These are phyloP conservation scores for Raphanus raphanistrum DNA, from an alignment of 345 rosid genomes.

Conservation along the genomic window DNA sequence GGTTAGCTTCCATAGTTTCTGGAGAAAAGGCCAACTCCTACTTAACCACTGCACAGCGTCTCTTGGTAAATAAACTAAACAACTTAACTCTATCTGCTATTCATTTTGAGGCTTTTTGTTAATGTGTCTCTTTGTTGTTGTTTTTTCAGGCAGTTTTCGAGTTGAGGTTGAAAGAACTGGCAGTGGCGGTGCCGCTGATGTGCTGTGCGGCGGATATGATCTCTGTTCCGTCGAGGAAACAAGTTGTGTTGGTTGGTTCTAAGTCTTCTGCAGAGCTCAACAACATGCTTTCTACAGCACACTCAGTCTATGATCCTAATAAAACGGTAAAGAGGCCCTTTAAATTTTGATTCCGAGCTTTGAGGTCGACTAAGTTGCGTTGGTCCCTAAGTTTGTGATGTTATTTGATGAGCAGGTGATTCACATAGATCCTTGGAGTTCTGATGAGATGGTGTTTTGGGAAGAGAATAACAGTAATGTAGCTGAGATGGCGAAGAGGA, in stretches of 20 bases:
- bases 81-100: neutral
- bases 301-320: conserved; percentile 69
- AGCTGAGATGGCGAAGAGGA: conserved; percentile 64
- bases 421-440: conserved; percentile 62
- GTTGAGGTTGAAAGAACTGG: conserved; percentile 68
- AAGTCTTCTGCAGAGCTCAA: conserved; percentile 53
- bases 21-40: conserved; percentile 57
- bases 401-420: conserved; percentile 54
- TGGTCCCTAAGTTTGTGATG: neutral
- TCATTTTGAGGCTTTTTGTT: neutral
- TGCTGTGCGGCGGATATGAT: conserved; percentile 85
- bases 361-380: neutral
- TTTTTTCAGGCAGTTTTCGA: conserved; percentile 75
- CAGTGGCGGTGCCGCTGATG: conserved; percentile 91
- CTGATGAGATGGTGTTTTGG: conserved; percentile 78
- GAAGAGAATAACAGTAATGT: conserved; percentile 55
- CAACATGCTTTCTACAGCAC: conserved; percentile 74
- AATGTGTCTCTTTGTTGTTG: conserved; percentile 4
- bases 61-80: conserved; percentile 52
- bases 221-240: conserved; percentile 56
- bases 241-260: conserved; percentile 69
- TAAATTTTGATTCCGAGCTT: neutral
- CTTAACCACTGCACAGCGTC: conserved; percentile 69
- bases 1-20: conserved; percentile 68
- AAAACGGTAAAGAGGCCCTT: conserved; percentile 51